These are phyloP conservation scores for Cryptosporidium canis DNA, from an alignment of 169 alveolate species.

Conservation along the genomic window DNA sequence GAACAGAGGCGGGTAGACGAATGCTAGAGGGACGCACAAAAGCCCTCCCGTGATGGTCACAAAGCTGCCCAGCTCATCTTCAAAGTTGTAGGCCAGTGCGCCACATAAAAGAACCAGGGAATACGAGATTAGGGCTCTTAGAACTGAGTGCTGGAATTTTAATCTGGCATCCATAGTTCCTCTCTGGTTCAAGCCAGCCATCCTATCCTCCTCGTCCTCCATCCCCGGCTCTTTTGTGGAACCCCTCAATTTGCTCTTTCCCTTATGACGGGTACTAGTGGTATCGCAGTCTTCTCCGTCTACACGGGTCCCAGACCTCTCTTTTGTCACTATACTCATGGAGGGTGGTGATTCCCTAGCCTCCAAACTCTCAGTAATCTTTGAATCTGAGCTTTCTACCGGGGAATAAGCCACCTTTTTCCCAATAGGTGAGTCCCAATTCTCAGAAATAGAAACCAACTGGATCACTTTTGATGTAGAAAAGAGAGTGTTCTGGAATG, in stretches of 20 bases:
- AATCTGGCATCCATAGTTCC: not conserved
- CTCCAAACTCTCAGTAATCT: not conserved
- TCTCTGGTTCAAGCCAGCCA: not conserved
- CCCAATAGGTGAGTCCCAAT: not conserved
- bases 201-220: not conserved
- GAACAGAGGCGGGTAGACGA: conserved; percentile 63
- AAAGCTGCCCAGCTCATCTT: conserved; percentile 47
- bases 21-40: conserved; percentile 61
- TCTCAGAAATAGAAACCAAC: not conserved
- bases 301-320: not conserved
- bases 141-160: not conserved
- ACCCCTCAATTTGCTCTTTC: no score
- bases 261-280: no score
- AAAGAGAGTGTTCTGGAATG: not conserved
- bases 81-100: conserved; percentile 38
- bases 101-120: conserved; percentile 47
- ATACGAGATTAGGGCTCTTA: conserved; percentile 50
- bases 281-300: no score
- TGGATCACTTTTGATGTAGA: not conserved
- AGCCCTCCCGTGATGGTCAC: conserved; percentile 65
- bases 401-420: not conserved
- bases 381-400: not conserved
- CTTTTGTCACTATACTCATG: not conserved
- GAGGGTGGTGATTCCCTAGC: not conserved
- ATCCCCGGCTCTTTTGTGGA: not conserved